Base-by-base conservation (phyloP, 2,329 filamentous ascomycete genomes). In the Cytospora schulzeri region DNA sequence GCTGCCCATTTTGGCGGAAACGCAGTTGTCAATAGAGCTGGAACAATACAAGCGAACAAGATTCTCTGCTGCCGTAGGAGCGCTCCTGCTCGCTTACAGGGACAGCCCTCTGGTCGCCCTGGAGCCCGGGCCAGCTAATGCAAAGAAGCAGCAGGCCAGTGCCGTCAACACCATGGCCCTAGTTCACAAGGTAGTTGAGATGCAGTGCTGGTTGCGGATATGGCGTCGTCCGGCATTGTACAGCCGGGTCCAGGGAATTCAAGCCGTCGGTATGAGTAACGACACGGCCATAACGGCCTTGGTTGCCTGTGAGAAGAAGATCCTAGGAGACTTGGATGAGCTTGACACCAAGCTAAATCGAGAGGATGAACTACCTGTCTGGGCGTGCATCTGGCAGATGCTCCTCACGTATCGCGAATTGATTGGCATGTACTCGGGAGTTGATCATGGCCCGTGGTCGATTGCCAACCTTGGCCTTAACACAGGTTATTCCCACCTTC, bases 311-410 rank as follows among this genome's bases (percentile, higher is more conserved):
- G 63, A 67, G 56, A 45, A 28, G n/a, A 19, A 51, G 8, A 55
- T 62, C 9, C 52, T 67, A 45, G 14, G 24, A 11, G 26, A 57
- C n/a, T 38, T 67, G 7, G 65, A 67, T 38, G 19, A 41, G 4
- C 45, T 61, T 8, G 26, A 50, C 11, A 51, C 31, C 19, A 51
- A 22, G 15, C 38, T 22, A 3, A 50, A 48, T n/a, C 45, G 29
- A 22, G 26, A 31, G 22, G 45, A 31, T 5, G 55, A 60, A 26
- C 11, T 62, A 9, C 38, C 59, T n/a, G 41, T 62, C 1, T 60
- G 63, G 63, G 63, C 63, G 31, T 65, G 65, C 48, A 51, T 67
- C 2, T 67, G 65, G 65, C 65, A 67, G 59, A 52, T 67, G 50
- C 63, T 67, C 14, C 28, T 67, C 19, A 60, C 60, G 24, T 67